Evolutionary conservation across 2,329 filamentous ascomycete genomes (phyloP), one percentile per base, ranked within the genome.

Genomic region (Venturia oleaginea): DNA sequence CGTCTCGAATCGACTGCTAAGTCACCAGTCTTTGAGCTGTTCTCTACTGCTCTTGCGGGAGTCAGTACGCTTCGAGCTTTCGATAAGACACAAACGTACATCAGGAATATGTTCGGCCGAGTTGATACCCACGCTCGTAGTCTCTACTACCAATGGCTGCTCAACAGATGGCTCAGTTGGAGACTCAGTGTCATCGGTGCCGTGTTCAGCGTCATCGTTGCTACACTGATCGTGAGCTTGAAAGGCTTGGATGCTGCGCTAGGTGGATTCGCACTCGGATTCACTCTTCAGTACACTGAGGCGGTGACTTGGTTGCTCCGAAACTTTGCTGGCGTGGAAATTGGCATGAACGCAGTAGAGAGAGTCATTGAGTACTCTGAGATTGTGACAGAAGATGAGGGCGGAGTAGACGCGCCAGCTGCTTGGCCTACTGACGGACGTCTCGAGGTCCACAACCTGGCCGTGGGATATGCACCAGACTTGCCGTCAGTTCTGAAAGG

Each of bases 21-120:
- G 74, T 90, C 86, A 0, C 90, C 90, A 0, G 85, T 93, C 0
- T 92, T 91, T 69, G 90, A 93, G 72, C 86, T 90, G 67, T 92
- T 93, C 69, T 87, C 86, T 13, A 86, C 88, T 0, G 84, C 88
- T 0, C 81, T 93, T 11, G 82, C 84, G 0, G 90, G 90, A 5
- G 84, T 94, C 22, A 80, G 84, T 1, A 92, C 90, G 0, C 90
- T 94, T 62, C 84, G 90, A 15, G 87, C 88, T 0, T 93, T 90
- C 68, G 85, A 85, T 67, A 91, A 90, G 76, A 77, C 80, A 0
- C 79, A 84, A 24, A 80, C 81, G 0, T 93, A 91, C 89, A 69
- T 67, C 24, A 61, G 61, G 24, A 60, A 59, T 24, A 92, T 93
- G 86, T 87, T 87, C 71, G 72, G 74, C 59, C 83, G 83, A 68